These are phyloP conservation scores for Suhomyces ambrosiae DNA, from an alignment of 1,139 yeast genomes.

Conservation along the genomic window DNA sequence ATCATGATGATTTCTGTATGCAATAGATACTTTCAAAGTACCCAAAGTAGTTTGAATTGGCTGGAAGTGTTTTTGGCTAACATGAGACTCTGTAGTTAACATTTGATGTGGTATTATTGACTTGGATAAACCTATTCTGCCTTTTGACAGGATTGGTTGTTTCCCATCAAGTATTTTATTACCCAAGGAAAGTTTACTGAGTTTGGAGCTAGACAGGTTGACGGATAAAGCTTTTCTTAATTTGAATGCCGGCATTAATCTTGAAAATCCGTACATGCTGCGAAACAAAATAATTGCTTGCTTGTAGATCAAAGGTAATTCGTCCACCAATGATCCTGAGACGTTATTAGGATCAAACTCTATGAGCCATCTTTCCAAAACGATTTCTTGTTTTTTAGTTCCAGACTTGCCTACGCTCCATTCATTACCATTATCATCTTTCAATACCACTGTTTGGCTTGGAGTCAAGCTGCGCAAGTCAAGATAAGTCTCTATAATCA, in stretches of 20 bases:
- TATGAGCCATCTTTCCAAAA: constrained; percentile 88
- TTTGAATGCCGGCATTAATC: constrained; percentile 72
- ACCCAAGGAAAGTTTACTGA: constrained; percentile 42
- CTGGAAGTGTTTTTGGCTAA: constrained; percentile 60
- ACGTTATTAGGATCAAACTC: constrained; percentile 59
- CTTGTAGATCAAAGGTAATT: constrained; percentile 71
- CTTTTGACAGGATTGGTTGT: constrained; percentile 75
- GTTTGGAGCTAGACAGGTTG: constrained; percentile 9
- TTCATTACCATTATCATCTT: constrained; percentile 52
- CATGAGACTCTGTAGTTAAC: constrained; percentile 50
- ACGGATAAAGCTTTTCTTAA: constrained; percentile 40
- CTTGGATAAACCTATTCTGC: constrained; percentile 81
- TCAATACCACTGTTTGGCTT: constrained; percentile 61
- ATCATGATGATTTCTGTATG: constrained; percentile 71
- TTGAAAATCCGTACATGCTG: constrained; percentile 64
- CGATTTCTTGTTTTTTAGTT: constrained; percentile 70
- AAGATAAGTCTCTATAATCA: constrained; percentile 81
- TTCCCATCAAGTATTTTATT: constrained; percentile 75
- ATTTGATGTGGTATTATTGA: constrained; percentile 53
- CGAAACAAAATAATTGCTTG: constrained; percentile 75
- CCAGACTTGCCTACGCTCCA: constrained; percentile 57
- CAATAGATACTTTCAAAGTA: constrained; percentile 68
- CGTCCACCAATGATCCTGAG: constrained; percentile 39
- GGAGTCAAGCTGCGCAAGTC: constrained; percentile 66
- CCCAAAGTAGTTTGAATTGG: constrained; percentile 81